phyloP scores from a whole-genome alignment of 2,329 filamentous ascomycete species.

The Aaosphaeria pasadenensis region DNA sequence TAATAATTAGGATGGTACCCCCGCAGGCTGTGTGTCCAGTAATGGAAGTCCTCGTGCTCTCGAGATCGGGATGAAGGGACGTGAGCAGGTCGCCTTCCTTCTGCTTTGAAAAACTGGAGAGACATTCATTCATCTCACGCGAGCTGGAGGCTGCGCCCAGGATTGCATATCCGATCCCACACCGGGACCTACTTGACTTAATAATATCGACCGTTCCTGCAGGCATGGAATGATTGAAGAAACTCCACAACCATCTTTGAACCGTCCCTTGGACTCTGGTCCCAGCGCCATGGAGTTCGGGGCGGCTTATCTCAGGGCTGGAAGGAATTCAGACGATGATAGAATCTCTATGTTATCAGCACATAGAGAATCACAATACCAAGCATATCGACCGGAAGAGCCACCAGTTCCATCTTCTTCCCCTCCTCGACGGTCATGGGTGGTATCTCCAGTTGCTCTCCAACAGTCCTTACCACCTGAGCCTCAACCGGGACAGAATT shows the following conservation, averaged over 20 bases:
- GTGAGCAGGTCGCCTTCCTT: too few relatives aligned
- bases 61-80: too few relatives aligned
- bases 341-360: conserved; percentile 7
- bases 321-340: conserved; percentile 4
- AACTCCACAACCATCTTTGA: not conserved
- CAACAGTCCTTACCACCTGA: conserved; percentile 5
- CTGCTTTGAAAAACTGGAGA: too few relatives aligned
- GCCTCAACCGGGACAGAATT: not conserved
- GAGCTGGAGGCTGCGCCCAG: too few relatives aligned
- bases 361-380: conserved; percentile 3
- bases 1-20: too few relatives aligned
- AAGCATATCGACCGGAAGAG: conserved; percentile 4
- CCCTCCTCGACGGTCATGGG: conserved; percentile 1
- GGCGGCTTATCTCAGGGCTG: conserved; percentile 1
- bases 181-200: too few relatives aligned
- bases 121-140: too few relatives aligned
- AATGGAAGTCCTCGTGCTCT: too few relatives aligned
- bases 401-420: conserved; percentile 2
- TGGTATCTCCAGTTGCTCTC: conserved; percentile 2
- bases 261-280: not conserved
- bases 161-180: too few relatives aligned
- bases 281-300: conserved; percentile 9
- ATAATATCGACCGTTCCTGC: not conserved
- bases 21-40: too few relatives aligned
- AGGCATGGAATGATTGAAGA: conserved; percentile 4